Evolutionary conservation across 2,329 filamentous ascomycete species (phyloP).

Genomic region (Xylaria sp.): DNA sequence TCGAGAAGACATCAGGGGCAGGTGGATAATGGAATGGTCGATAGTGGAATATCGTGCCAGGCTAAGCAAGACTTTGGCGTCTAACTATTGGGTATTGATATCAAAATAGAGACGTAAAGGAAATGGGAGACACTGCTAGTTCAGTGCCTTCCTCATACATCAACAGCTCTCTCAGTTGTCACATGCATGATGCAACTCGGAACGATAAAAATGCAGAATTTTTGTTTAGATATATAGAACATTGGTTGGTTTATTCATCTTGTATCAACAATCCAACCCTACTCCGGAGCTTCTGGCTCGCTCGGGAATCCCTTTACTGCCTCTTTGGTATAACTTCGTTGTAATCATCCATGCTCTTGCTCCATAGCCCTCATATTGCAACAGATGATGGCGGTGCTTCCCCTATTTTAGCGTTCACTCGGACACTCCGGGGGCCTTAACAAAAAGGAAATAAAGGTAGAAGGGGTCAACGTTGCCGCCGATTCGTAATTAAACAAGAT

Average conservation of each 20-base stretch:
- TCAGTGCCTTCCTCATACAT: background rate
- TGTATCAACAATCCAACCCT: conserved; percentile 43
- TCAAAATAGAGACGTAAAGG: background rate
- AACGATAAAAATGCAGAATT: background rate
- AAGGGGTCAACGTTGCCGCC: conserved; percentile 48
- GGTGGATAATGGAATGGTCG: background rate
- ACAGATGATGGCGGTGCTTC: conserved; percentile 34
- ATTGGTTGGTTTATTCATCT: conserved; percentile 42
- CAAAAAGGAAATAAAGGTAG: conserved; percentile 47
- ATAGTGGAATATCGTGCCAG: background rate
- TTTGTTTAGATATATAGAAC: conserved; percentile 37
- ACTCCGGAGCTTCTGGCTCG: conserved; percentile 27
- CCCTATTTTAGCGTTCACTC: conserved; percentile 42
- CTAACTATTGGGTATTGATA: background rate
- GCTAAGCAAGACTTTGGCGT: background rate
- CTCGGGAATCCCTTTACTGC: conserved; percentile 31
- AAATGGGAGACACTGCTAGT: background rate
- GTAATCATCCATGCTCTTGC: conserved; percentile 39
- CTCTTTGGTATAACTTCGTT: conserved; percentile 44
- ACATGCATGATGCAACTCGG: background rate
- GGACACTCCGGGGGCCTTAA: conserved; percentile 44
- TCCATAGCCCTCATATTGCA: conserved; percentile 36
- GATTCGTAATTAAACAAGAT: conserved; percentile 65
- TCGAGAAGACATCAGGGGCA: conserved; percentile 16
- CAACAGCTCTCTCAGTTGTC: background rate